Conservation (phyloP, 140 eudicot genomes). For the Flaveria floridana region DNA sequence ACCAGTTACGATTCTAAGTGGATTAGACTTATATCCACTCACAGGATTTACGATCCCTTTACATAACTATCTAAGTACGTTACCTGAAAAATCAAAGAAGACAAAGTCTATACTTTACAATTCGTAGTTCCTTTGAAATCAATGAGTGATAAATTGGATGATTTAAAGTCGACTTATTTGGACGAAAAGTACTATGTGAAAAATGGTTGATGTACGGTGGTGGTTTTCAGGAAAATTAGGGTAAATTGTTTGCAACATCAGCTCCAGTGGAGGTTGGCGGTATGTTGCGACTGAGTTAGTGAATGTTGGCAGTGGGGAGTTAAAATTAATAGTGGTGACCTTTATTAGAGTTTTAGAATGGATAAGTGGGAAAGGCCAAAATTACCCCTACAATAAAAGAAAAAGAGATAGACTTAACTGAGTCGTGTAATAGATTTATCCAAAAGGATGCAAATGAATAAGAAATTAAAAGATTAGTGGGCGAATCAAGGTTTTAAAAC, state of each 20-base stretch:
- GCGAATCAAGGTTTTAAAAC: too few relatives aligned
- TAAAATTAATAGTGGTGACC: not conserved
- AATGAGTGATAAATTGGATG: conserved; percentile 8
- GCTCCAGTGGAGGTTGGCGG: conserved; percentile 6
- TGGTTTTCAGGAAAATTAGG: conserved; percentile 7
- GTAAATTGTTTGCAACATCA: not conserved
- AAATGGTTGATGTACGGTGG: conserved; percentile 23
- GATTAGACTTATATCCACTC: conserved; percentile 54
- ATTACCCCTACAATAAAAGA: too few relatives aligned
- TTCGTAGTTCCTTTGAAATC: not conserved
- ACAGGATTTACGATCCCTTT: conserved; percentile 62
- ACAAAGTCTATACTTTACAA: conserved; percentile 5
- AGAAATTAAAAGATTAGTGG: too few relatives aligned
- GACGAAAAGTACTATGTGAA: not conserved
- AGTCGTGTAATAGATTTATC: too few relatives aligned
- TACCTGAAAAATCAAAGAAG: conserved; percentile 2
- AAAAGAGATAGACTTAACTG: too few relatives aligned
- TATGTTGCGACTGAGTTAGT: not conserved
- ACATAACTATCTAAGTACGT: conserved; percentile 23
- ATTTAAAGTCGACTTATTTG: conserved; percentile 18
- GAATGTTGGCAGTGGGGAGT: not conserved
- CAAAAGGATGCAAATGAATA: too few relatives aligned
- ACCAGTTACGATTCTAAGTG: conserved; percentile 37
- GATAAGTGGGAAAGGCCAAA: too few relatives aligned
- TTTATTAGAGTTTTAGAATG: too few relatives aligned